A percentile compares a stretch with the other conserved stretches of the same genome.
These are phyloP conservation scores for Hyphopichia homilentoma DNA, from an alignment of 805 yeast genomes.

Conservation along the genomic window DNA sequence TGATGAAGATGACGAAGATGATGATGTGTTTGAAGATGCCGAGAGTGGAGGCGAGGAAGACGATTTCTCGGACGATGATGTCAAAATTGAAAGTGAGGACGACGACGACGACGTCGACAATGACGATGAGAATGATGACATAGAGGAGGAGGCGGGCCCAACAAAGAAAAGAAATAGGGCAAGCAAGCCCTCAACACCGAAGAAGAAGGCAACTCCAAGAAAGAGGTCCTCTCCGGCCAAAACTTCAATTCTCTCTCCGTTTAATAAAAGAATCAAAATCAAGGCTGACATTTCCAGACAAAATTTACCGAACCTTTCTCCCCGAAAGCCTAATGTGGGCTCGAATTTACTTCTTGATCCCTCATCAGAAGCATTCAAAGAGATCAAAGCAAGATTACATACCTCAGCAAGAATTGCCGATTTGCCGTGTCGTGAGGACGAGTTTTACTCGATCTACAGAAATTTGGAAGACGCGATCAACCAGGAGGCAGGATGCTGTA, in stretches of 20 bases:
- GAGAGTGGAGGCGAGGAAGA: constrained; percentile 3
- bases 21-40: constrained; percentile 1
- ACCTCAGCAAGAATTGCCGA: constrained; percentile 44
- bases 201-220: constrained; percentile 6
- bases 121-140: constrained; percentile 5
- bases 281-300: constrained; percentile 13
- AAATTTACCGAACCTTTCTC: constrained; percentile 18
- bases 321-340: constrained; percentile 6
- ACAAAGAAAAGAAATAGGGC: constrained; percentile 6
- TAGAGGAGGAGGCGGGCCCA: constrained; percentile 5
- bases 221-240: no score
- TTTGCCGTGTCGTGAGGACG: constrained; percentile 84
- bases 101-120: constrained; percentile 10
- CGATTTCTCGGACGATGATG: constrained; percentile 3
- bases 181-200: constrained; percentile 1
- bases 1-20: constrained; percentile 6
- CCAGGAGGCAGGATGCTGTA: constrained; percentile 71
- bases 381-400: constrained; percentile 40
- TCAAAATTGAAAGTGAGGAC: constrained; percentile 6
- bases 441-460: constrained; percentile 66
- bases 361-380: constrained; percentile 29
- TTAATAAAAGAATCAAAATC: constrained; percentile 21
- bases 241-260: constrained; percentile 17
- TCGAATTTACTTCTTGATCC: constrained; percentile 13
- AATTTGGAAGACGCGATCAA: constrained; percentile 69